A percentile compares a stretch with the other conserved stretches of the same genome.
These are phyloP conservation scores for Mycena alexandri DNA, from an alignment of 768 basidiomycete species.

Conservation along the genomic window DNA sequence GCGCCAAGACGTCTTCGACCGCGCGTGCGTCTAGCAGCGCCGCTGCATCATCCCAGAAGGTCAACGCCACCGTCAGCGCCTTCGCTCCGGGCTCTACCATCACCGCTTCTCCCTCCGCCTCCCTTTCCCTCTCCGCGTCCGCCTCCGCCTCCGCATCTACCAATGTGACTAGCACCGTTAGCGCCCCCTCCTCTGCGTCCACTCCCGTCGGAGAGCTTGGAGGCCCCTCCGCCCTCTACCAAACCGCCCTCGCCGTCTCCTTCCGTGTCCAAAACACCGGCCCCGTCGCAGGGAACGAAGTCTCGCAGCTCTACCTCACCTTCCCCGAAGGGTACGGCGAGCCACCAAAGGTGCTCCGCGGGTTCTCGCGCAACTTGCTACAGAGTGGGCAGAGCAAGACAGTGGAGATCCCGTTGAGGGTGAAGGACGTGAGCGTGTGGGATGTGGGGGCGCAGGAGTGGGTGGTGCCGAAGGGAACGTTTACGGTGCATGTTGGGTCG, in stretches of 20 bases:
- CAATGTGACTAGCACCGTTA: conserved; percentile 32
- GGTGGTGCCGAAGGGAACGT: conserved; percentile 47
- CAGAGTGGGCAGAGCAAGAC: conserved; percentile 28
- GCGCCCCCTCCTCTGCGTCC: conserved; percentile 7
- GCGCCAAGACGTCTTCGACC: not conserved
- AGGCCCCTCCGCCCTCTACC: conserved; percentile 43
- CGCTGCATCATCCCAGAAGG: not conserved
- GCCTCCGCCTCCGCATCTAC: conserved; percentile 7
- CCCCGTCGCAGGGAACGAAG: conserved; percentile 41
- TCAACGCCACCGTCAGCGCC: not conserved
- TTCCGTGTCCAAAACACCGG: conserved; percentile 56
- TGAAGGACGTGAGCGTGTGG: conserved; percentile 35
- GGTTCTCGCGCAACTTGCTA: conserved; percentile 46
- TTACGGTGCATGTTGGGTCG: conserved; percentile 49
- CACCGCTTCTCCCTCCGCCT: not conserved
- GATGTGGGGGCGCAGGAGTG: conserved; percentile 45
- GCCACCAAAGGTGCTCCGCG: conserved; percentile 50
- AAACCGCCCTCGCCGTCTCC: conserved; percentile 44
- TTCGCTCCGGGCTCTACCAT: not conserved
- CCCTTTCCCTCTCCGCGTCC: conserved; percentile 5
- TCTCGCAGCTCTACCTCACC: conserved; percentile 46
- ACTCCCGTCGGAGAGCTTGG: conserved; percentile 31
- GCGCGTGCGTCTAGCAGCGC: not conserved
- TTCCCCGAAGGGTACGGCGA: conserved; percentile 44
- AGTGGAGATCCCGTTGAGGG: conserved; percentile 20